phyloP scores from a whole-genome alignment of 441 rosid genomes.

The Euphorbia schlechtendalii region DNA sequence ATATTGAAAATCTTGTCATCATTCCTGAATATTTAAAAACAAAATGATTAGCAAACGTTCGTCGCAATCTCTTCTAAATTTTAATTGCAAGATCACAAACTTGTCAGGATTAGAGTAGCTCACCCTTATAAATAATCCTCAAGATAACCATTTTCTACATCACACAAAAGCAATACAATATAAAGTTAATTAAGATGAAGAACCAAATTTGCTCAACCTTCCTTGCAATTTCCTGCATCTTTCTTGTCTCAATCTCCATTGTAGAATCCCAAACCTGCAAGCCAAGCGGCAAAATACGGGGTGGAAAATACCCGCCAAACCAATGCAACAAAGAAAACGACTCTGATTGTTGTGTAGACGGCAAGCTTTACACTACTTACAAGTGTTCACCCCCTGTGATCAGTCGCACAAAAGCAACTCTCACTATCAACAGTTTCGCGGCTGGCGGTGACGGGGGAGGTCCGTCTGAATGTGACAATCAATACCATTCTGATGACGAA shows the following conservation, averaged over 20 bases:
- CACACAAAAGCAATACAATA: not conserved
- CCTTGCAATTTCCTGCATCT: not conserved
- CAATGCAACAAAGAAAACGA: conserved; percentile 3
- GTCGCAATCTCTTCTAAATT: not conserved
- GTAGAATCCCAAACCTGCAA: not conserved
- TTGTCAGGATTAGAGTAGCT: not conserved
- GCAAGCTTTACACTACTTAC: conserved; percentile 7
- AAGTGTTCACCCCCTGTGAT: not conserved
- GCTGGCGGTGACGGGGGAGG: not conserved
- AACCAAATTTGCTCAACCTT: not conserved
- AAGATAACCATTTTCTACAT: not conserved
- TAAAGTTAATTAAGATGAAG: not conserved
- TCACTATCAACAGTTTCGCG: too few relatives aligned
- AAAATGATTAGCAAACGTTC: not conserved
- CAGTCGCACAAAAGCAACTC: too few relatives aligned
- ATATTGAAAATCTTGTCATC: not conserved
- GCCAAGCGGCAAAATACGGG: not conserved
- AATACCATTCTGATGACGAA: too few relatives aligned
- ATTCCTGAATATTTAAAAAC: not conserved
- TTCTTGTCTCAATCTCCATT: not conserved
- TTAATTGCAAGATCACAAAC: not conserved
- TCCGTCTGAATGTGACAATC: not conserved
- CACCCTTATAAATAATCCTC: not conserved
- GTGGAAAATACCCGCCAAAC: not conserved
- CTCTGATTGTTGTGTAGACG: not conserved